Evolutionary conservation across 352 stramenopile genomes (phyloP).

Genomic region (Globisporangium cylindrosporum): DNA sequence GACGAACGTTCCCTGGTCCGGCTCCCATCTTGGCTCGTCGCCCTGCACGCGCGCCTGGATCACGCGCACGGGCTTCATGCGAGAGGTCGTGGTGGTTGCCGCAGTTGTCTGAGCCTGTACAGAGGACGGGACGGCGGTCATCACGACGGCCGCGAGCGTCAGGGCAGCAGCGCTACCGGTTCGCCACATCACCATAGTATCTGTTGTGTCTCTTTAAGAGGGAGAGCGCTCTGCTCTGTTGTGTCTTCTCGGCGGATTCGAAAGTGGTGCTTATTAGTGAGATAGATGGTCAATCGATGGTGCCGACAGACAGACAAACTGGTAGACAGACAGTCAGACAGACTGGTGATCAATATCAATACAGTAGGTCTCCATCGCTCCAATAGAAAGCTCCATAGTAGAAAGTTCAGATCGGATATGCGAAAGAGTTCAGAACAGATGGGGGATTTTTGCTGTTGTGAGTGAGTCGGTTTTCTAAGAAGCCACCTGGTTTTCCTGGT

Average conservation of each 20-base stretch:
- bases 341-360: neutral
- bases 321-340: neutral
- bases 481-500: neutral
- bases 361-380: neutral
- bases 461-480: neutral
- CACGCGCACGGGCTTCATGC: constrained; percentile 13
- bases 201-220: neutral
- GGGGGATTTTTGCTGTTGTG: neutral
- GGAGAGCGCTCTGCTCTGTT: neutral
- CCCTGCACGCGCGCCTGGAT: constrained; percentile 20
- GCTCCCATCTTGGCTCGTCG: constrained; percentile 17
- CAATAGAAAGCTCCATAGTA: neutral
- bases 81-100: neutral
- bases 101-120: neutral
- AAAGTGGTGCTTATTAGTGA: neutral
- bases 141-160: neutral
- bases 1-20: constrained; percentile 16
- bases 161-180: neutral
- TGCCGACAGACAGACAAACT: no score
- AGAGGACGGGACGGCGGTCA: neutral
- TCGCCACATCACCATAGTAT: neutral
- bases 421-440: constrained; percentile 1
- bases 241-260: neutral
- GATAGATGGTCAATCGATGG: neutral
- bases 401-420: neutral